These are phyloP conservation scores for Penicillium occitanis DNA, from an alignment of 2,329 filamentous ascomycete genomes.

Conservation along the genomic window DNA sequence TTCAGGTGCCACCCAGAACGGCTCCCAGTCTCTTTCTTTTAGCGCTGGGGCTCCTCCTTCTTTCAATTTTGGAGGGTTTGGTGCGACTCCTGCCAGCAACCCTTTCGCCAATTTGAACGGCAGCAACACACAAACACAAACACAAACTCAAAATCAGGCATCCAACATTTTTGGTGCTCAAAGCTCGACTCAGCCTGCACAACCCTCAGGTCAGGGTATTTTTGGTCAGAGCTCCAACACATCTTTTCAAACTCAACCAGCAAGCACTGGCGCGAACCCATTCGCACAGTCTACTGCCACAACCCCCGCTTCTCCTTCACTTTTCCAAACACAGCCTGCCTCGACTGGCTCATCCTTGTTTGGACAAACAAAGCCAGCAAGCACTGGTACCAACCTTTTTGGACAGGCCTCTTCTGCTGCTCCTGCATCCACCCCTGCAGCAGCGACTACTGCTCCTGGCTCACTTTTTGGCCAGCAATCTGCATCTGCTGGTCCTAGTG, in stretches of 20 bases:
- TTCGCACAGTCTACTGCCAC: conserved; percentile 24
- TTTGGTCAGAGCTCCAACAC: conserved; percentile 16
- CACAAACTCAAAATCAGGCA: conserved; percentile 25
- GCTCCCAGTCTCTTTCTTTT: conserved; percentile 33
- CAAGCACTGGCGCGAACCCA: conserved; percentile 25
- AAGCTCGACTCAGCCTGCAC: conserved; percentile 13
- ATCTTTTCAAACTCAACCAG: conserved; percentile 21
- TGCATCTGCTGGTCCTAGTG: conserved; percentile 23
- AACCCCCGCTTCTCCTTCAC: conserved; percentile 6
- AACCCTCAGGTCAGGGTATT: conserved; percentile 7
- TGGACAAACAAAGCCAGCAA: conserved; percentile 23
- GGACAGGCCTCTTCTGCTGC: conserved; percentile 28
- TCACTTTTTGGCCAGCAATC: conserved; percentile 24
- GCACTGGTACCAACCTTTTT: conserved; percentile 29
- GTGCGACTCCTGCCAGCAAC: conserved; percentile 36
- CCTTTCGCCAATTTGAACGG: conserved; percentile 37
- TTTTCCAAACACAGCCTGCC: conserved; percentile 12
- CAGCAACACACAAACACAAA: conserved; percentile 17
- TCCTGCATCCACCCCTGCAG: conserved; percentile 20
- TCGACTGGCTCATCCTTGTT: conserved; percentile 21
- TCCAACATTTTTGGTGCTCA: conserved; percentile 24
- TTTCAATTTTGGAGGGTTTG: conserved; percentile 28
- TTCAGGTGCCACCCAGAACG: conserved; percentile 28
- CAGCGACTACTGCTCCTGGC: conserved; percentile 20
- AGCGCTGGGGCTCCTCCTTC: conserved; percentile 32